These are phyloP conservation scores for Albugo candida DNA, from an alignment of 352 stramenopile genomes.

Conservation along the genomic window DNA sequence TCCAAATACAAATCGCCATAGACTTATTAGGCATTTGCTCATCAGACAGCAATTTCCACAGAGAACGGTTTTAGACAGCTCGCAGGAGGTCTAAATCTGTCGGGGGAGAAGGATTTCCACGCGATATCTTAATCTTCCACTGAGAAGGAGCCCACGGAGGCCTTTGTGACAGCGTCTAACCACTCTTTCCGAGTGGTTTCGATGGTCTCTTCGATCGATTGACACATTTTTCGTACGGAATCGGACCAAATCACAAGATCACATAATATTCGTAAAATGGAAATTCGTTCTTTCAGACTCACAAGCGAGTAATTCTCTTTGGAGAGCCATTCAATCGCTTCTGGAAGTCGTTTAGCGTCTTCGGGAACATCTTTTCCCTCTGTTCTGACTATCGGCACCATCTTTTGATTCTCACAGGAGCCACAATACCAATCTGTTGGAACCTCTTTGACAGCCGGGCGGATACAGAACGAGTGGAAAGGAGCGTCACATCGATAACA, in stretches of 20 bases:
- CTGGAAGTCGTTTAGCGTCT: slow-evolving; percentile 17
- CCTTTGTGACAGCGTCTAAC: too few species aligned
- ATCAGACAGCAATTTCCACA: too few species aligned
- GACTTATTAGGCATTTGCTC: slow-evolving; percentile 22
- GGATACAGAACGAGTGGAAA: slow-evolving; percentile 67
- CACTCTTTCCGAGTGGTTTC: too few species aligned
- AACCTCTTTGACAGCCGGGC: slow-evolving; percentile 28
- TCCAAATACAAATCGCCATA: slow-evolving; percentile 16
- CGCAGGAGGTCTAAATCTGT: too few species aligned
- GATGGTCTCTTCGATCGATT: background rate
- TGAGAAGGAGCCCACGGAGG: too few species aligned
- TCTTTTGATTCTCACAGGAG: slow-evolving; percentile 29
- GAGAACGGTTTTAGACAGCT: too few species aligned
- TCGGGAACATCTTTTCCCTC: slow-evolving; percentile 12
- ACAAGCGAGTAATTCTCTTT: slow-evolving; percentile 46
- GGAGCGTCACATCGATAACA: slow-evolving; percentile 70
- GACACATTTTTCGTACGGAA: background rate
- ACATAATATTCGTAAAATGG: slow-evolving; percentile 34
- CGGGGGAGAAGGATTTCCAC: too few species aligned
- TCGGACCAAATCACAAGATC: slow-evolving; percentile 18
- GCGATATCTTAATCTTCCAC: too few species aligned
- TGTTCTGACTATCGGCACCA: slow-evolving; percentile 15
- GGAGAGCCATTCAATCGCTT: slow-evolving; percentile 40
- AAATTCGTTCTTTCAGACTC: slow-evolving; percentile 25
- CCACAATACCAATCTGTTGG: slow-evolving; percentile 61